phyloP scores from a whole-genome alignment of 164 flowering plant species.

The Vitis cinerea region DNA sequence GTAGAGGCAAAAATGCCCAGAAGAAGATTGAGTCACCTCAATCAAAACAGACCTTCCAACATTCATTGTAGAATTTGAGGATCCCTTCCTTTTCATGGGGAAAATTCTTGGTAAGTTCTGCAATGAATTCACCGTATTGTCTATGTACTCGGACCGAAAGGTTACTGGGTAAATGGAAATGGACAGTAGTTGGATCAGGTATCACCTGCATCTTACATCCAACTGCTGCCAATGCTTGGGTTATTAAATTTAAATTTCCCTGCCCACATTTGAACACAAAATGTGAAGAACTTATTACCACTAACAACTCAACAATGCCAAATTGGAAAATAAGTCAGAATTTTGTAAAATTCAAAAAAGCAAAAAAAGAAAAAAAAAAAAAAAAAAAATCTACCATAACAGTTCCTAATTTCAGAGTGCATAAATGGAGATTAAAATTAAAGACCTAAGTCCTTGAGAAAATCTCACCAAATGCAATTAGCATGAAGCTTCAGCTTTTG shows the following conservation, averaged over 20 bases:
- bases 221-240: slow-evolving; percentile 94
- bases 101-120: slow-evolving; percentile 67
- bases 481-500: too few species aligned
- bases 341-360: too few species aligned
- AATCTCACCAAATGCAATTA: too few species aligned
- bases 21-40: slow-evolving; percentile 21
- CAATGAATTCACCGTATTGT: slow-evolving; percentile 68
- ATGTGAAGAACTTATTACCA: too few species aligned
- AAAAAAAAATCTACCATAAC: too few species aligned
- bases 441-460: too few species aligned
- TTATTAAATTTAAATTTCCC: slow-evolving; percentile 95
- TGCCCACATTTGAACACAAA: slow-evolving; percentile 30
- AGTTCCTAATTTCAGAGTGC: too few species aligned
- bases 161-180: slow-evolving; percentile 85
- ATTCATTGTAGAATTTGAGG: slow-evolving; percentile 72
- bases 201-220: slow-evolving; percentile 88
- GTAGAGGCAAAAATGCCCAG: slow-evolving; percentile 3
- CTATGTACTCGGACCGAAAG: slow-evolving; percentile 82
- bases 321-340: too few species aligned
- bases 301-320: too few species aligned
- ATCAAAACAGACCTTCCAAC: slow-evolving; percentile 85
- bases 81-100: slow-evolving; percentile 95
- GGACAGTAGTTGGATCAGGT: slow-evolving; percentile 96
- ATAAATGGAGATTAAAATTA: too few species aligned
- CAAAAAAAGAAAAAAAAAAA: too few species aligned